Evolutionary conservation across 2,329 filamentous ascomycete genomes (phyloP).

Genomic region (Cladosporium sp.): DNA sequence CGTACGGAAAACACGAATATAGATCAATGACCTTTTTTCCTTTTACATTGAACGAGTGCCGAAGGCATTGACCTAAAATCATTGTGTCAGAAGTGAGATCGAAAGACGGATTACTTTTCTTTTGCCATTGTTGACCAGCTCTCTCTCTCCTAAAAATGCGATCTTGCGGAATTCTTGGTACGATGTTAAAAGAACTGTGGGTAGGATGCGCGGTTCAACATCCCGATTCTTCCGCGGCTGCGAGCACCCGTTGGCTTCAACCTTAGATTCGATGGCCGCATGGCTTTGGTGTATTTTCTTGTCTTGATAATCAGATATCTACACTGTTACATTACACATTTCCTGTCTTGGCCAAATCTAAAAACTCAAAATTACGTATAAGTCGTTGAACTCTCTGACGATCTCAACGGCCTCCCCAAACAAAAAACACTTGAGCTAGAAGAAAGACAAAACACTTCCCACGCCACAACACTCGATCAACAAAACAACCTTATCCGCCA

Average conservation of each 20-base stretch:
- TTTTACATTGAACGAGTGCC: neutral
- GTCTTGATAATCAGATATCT: too few species aligned
- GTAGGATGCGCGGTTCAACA: neutral
- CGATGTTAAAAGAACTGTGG: neutral
- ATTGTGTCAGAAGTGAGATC: too few species aligned
- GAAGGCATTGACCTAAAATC: too few species aligned
- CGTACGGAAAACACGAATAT: conserved; percentile 1
- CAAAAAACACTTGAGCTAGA: neutral
- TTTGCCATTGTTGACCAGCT: too few species aligned
- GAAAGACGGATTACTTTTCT: too few species aligned
- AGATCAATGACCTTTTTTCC: neutral
- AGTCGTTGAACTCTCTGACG: neutral
- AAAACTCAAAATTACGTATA: neutral
- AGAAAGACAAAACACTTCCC: neutral
- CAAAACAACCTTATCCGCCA: neutral
- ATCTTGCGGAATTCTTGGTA: neutral
- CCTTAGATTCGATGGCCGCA: neutral
- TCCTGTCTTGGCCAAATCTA: neutral
- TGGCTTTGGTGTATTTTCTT: neutral
- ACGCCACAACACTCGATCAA: neutral
- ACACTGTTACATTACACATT: neutral
- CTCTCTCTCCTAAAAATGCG: neutral
- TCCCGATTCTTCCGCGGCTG: neutral
- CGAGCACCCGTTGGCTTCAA: conserved; percentile 4
- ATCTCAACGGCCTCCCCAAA: neutral